Evolutionary conservation across 108 stramenopile genomes (phyloP), one percentile per base, ranked within the genome.

Genomic region (Mediolabrus comicus): DNA sequence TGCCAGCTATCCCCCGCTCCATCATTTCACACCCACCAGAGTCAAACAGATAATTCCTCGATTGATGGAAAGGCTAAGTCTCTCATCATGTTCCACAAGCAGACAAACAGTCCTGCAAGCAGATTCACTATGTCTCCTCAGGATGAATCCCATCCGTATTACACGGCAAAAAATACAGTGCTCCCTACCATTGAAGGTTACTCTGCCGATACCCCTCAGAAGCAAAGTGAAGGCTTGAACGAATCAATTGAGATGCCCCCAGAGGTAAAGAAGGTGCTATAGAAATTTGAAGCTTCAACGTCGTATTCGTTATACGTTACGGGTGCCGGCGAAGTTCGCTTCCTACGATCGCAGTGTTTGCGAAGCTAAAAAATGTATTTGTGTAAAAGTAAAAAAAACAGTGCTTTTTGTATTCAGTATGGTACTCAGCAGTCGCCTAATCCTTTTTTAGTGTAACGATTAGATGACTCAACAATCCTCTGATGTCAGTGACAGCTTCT

Each of bases 401-500:
- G 4, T 29, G 55, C 14, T 0, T 55, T 36, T 13, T 16, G 13
- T 26, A 41, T 16, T n/a, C n/a, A n/a, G n/a, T 38, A 17, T 41
- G 3, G 2, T 46, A 22, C 14, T 19, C 4, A 6, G 5, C 5
- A 7, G 43, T 22, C 4, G 14, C 0, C 2, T 46, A 19, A 46
- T 19, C n/a, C n/a, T 46, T 17, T 46, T 46, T 46, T 7, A 46
- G 14, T 19, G 22, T 19, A 14, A 6, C 16, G 55, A 79, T 53
- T 49, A 69, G 9, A 76, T 92, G 88, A 30, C 68, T 63, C 11
- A 92, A 24, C 4, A 85, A 54, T 16, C 85, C 81, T 27, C 79
- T 77, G 25, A 89, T 70, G 53, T 77, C 74, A 0, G 29, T 27
- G 11, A 87, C 76, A 34, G 83, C 87, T n/a, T 84, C 86, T 8